Conservation (phyloP, 176 grass and related monocot species). For the Musa beccarii region DNA sequence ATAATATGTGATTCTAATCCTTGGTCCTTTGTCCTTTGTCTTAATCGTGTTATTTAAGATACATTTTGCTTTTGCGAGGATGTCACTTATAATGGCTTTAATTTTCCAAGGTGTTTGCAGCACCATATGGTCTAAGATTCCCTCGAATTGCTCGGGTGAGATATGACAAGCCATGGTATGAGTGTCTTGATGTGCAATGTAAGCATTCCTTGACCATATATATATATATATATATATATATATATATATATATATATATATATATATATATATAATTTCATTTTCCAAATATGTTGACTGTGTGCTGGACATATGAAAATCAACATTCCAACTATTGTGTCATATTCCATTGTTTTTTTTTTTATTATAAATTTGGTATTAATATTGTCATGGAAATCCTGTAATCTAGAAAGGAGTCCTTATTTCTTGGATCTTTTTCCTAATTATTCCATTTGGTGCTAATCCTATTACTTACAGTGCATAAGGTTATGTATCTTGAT, state of each 20-base stretch:
- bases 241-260: neutral
- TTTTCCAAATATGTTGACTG: conserved; percentile 2
- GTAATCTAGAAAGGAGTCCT: neutral
- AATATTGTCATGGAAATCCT: neutral
- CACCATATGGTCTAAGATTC: conserved; percentile 85
- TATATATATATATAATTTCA: neutral
- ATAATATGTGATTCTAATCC: neutral
- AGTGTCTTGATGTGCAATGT: conserved; percentile 95
- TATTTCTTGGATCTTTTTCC: neutral
- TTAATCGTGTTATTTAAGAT: neutral
- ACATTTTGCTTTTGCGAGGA: conserved; percentile 14
- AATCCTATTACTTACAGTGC: neutral
- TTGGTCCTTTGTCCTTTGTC: too few species aligned
- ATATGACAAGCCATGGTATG: conserved; percentile 96
- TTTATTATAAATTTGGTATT: neutral
- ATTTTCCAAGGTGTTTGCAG: conserved; percentile 66
- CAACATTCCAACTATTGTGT: too few species aligned
- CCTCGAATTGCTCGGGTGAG: conserved; percentile 72
- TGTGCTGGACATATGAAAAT: too few species aligned
- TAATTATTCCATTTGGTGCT: conserved; percentile 2
- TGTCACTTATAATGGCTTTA: conserved; percentile 26
- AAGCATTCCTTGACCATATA: conserved; percentile 23
- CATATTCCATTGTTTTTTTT: neutral
- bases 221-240: neutral
- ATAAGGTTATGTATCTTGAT: neutral